phyloP scores from a whole-genome alignment of 768 basidiomycete genomes.

The Trametes cingulata region DNA sequence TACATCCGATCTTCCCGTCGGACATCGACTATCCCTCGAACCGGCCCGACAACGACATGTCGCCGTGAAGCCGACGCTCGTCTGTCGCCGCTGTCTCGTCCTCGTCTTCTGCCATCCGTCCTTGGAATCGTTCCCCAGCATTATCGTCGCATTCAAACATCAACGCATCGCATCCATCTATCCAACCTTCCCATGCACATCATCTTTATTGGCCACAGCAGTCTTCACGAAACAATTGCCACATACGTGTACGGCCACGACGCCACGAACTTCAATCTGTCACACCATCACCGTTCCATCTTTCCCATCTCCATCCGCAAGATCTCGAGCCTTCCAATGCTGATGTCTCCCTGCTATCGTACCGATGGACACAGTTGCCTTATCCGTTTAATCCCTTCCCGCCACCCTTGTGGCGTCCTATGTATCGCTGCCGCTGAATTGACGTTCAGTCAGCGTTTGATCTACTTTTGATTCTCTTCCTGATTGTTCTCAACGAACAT shows the following conservation, averaged over 20 bases:
- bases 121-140: constrained; percentile 9
- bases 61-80: constrained; percentile 18
- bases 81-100: constrained; percentile 25
- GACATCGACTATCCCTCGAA: constrained; percentile 15
- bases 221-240: constrained; percentile 3
- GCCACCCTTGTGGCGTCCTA: constrained; percentile 12
- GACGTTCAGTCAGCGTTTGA: constrained; percentile 6
- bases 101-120: neutral
- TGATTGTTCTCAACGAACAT: neutral
- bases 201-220: constrained; percentile 20
- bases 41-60: constrained; percentile 8
- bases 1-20: constrained; percentile 24
- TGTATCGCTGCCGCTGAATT: constrained; percentile 12
- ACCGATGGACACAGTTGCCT: constrained; percentile 18
- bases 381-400: constrained; percentile 5
- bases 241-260: constrained; percentile 14
- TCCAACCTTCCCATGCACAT: constrained; percentile 4
- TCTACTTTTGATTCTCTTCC: constrained; percentile 7
- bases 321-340: neutral
- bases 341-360: constrained; percentile 15
- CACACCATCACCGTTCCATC: constrained; percentile 14
- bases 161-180: constrained; percentile 14
- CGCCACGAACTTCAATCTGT: constrained; percentile 12
- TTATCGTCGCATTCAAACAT: constrained; percentile 9
- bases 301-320: constrained; percentile 18